Conservation (phyloP, 2,329 filamentous ascomycete genomes). For the Talaromyces piceae region DNA sequence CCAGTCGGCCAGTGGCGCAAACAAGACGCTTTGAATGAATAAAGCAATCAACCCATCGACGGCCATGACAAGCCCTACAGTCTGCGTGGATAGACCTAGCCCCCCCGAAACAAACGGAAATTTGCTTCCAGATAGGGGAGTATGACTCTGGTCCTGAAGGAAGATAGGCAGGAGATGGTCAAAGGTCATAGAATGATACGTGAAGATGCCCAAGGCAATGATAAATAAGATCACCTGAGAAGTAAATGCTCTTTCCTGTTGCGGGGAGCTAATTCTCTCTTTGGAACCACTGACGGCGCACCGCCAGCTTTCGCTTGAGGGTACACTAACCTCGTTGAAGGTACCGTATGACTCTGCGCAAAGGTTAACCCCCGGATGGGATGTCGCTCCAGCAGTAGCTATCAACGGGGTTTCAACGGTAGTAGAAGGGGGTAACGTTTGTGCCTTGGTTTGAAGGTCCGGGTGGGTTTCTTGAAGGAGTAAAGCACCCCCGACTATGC, state of each 20-base stretch:
- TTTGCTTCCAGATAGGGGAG: conserved; percentile 24
- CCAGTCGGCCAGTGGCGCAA: conserved; percentile 55
- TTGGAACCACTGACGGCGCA: conserved; percentile 41
- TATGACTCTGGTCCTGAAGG: conserved; percentile 59
- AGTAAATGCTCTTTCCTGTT: conserved; percentile 47
- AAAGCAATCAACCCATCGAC: conserved; percentile 65
- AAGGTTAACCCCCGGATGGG: conserved; percentile 64
- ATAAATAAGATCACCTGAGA: conserved; percentile 66
- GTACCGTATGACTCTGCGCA: conserved; percentile 75
- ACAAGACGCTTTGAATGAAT: conserved; percentile 64
- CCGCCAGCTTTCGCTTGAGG: conserved; percentile 47
- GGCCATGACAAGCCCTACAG: conserved; percentile 62
- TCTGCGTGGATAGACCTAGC: conserved; percentile 57
- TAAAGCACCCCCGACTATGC: conserved; percentile 72
- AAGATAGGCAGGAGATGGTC: conserved; percentile 91
- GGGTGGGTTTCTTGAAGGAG: conserved; percentile 85
- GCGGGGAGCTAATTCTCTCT: conserved; percentile 21
- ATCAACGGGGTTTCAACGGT: conserved; percentile 66
- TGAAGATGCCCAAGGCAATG: conserved; percentile 79
- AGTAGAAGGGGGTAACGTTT: conserved; percentile 27
- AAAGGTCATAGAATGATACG: conserved; percentile 91
- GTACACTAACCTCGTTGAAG: conserved; percentile 52
- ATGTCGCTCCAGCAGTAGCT: conserved; percentile 65
- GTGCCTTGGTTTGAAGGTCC: conserved; percentile 57
- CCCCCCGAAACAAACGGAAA: conserved; percentile 51